Evolutionary conservation across 2,329 filamentous ascomycete genomes (phyloP).

Genomic region (Bimuria novae-zelandiae): DNA sequence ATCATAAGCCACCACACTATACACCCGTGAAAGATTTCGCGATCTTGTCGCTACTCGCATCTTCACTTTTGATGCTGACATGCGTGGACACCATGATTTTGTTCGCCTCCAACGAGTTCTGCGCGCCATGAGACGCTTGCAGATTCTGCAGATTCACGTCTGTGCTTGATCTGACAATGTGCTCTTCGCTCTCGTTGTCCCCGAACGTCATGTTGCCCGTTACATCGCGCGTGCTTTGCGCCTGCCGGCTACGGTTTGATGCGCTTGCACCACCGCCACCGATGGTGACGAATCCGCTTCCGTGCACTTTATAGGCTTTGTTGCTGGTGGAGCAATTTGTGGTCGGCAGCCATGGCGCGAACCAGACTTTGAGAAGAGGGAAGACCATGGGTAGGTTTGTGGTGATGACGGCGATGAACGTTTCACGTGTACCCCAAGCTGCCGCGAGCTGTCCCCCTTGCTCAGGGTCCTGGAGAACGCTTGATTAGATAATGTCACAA

Average conservation of each 20-base stretch:
- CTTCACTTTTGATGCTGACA: constrained; percentile 23
- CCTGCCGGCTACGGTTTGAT: constrained; percentile 8
- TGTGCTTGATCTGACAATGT: constrained; percentile 9
- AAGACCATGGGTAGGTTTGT: constrained; percentile 51
- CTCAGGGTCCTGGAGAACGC: constrained; percentile 33
- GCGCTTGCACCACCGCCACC: constrained; percentile 15
- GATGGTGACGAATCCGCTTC: constrained; percentile 23
- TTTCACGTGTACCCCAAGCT: constrained; percentile 53
- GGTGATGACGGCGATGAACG: constrained; percentile 53
- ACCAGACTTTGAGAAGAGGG: constrained; percentile 18
- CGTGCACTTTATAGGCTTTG: constrained; percentile 17
- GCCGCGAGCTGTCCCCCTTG: constrained; percentile 50
- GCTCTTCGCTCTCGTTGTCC: constrained; percentile 23
- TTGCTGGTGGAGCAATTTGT: constrained; percentile 13
- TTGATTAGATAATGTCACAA: background rate
- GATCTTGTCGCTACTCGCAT: background rate
- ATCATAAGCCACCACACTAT: background rate
- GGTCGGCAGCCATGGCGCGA: constrained; percentile 16
- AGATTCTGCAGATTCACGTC: constrained; percentile 17
- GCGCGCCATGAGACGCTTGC: background rate
- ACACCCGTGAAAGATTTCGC: background rate
- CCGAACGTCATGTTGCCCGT: constrained; percentile 15
- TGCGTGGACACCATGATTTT: constrained; percentile 18
- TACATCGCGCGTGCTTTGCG: background rate
- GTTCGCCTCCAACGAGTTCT: background rate